These are phyloP conservation scores for Fusarium sp. DNA, from an alignment of 2,329 filamentous ascomycete species.

Conservation along the genomic window DNA sequence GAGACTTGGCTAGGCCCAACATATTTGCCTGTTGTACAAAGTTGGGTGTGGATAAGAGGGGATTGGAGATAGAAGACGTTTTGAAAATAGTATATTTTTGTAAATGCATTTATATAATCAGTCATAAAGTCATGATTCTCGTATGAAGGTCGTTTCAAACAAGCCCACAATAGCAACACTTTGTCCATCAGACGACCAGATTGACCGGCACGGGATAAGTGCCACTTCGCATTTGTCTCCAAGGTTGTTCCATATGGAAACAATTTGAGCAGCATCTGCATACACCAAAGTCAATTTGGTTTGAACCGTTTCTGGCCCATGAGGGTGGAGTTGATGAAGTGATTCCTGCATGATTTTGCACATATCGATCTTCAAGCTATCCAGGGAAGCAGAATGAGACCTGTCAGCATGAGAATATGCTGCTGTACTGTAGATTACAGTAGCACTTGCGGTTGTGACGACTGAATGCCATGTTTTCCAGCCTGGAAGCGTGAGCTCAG, in stretches of 20 bases:
- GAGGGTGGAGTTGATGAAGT: constrained; percentile 34
- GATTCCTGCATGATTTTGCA: constrained; percentile 35
- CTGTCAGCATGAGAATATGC: constrained; percentile 22
- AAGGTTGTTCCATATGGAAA: constrained; percentile 24
- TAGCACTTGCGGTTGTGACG: constrained; percentile 30
- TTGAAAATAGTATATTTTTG: background rate
- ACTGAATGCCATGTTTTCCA: constrained; percentile 47
- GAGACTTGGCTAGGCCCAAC: background rate
- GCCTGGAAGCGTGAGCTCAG: constrained; percentile 21
- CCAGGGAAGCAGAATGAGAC: background rate
- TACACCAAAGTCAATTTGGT: constrained; percentile 47
- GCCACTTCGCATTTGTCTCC: constrained; percentile 19
- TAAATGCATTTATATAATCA: background rate
- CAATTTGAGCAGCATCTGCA: constrained; percentile 39
- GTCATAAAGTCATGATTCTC: constrained; percentile 12
- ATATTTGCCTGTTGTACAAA: background rate
- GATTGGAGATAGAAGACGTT: background rate
- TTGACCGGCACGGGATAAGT: constrained; percentile 50
- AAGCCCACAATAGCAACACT: constrained; percentile 48
- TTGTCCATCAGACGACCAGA: constrained; percentile 48
- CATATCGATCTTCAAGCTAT: constrained; percentile 30
- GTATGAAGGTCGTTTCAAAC: constrained; percentile 39
- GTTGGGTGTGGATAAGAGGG: background rate
- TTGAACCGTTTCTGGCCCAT: background rate
- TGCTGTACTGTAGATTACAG: constrained; percentile 46